Evolutionary conservation across 441 rosid species (phyloP).

Genomic region (Viola pubescens): DNA sequence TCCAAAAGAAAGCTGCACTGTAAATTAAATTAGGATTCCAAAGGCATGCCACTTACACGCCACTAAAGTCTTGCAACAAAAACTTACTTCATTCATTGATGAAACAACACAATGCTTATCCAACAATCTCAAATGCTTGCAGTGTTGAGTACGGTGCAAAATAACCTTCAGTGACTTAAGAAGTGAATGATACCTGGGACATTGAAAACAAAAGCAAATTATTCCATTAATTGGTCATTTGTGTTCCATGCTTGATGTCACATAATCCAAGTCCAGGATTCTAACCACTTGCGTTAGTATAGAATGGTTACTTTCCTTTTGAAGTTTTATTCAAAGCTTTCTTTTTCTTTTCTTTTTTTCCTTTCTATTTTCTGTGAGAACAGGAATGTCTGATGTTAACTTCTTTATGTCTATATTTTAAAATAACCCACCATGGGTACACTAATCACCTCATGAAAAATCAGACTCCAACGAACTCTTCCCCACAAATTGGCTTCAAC

Average conservation of each 20-base stretch:
- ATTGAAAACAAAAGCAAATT: slow-evolving; percentile 12
- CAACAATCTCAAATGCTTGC: slow-evolving; percentile 51
- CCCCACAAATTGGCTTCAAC: background rate
- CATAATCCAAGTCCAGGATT: background rate
- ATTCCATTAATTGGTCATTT: background rate
- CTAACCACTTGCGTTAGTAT: background rate
- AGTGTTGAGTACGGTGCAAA: slow-evolving; percentile 39
- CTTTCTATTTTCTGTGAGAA: no score
- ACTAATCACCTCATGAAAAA: background rate
- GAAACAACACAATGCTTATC: slow-evolving; percentile 57
- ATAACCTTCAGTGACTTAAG: slow-evolving; percentile 46
- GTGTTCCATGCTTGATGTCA: background rate
- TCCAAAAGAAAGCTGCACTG: background rate
- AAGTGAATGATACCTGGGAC: slow-evolving; percentile 56
- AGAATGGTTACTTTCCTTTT: background rate
- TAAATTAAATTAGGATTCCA: slow-evolving; percentile 7
- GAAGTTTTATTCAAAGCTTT: no score
- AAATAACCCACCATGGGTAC: background rate
- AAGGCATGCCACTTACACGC: slow-evolving; percentile 4
- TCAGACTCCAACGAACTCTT: background rate
- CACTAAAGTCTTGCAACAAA: slow-evolving; percentile 1
- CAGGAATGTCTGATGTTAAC: no score
- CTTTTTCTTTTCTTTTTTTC: no score
- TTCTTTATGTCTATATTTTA: no score
- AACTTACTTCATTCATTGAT: slow-evolving; percentile 41